Conservation (phyloP, 2,329 filamentous ascomycete species). For the Cladosporium sp. region DNA sequence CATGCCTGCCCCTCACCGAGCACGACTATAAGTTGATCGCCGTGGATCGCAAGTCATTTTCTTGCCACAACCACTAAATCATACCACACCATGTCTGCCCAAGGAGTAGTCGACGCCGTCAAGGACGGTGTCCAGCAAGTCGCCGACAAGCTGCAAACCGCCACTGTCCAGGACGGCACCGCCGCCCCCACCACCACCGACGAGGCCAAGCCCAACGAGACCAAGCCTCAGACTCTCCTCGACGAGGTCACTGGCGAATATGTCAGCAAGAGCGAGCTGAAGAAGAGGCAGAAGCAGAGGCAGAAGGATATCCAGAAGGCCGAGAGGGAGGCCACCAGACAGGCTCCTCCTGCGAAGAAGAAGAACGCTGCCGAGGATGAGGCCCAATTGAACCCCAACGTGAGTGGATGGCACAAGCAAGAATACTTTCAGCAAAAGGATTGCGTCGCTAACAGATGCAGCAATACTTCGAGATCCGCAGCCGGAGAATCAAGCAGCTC, state of each 20-base stretch:
- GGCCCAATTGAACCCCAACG: conserved; percentile 71
- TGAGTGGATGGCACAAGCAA: conserved; percentile 43
- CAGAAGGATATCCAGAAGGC: conserved; percentile 86
- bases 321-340: conserved; percentile 71
- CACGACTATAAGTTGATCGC: conserved; percentile 6
- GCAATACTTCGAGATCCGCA: conserved; percentile 97
- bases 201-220: conserved; percentile 18
- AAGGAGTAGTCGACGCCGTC: conserved; percentile 39
- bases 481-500: conserved; percentile 74
- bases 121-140: conserved; percentile 39
- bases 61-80: not conserved
- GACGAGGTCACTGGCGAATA: conserved; percentile 93
- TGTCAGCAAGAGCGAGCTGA: conserved; percentile 63
- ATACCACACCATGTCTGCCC: conserved; percentile 34
- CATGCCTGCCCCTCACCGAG: conserved; percentile 10
- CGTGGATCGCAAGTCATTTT: not conserved
- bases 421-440: not conserved
- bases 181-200: conserved; percentile 8
- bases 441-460: conserved; percentile 34
- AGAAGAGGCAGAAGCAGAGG: conserved; percentile 92
- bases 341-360: conserved; percentile 55
- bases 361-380: conserved; percentile 66
- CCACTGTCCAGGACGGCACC: conserved; percentile 36
- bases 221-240: conserved; percentile 63
- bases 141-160: conserved; percentile 35